Base-by-base conservation (phyloP, 257 asterid genomes). In the Scutellaria baicalensis region DNA sequence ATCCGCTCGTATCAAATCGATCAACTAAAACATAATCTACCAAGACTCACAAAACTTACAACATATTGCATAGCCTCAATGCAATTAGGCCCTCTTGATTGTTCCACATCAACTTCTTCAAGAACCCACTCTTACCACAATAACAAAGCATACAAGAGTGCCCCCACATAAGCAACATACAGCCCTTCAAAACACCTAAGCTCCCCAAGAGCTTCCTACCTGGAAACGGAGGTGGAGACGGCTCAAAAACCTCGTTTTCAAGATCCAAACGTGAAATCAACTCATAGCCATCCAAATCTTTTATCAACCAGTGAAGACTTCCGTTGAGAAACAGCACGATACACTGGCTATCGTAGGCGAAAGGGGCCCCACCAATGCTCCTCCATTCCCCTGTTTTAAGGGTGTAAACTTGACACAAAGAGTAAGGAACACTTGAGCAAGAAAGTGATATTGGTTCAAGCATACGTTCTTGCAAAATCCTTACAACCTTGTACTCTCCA, bases 261-360 rank as follows among this genome's bases (percentile, higher is more conserved):
- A 89, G 86, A 71, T 84, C 83, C 33, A 87, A 83, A 33, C 86
- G 77, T 1, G 87, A 84, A 43, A 89, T 76, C 43, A 78, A 52
- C 54, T 87, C 90, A 1, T 8, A 2, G 6, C 72, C 58, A 11
- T 72, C 58, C 35, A 70, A 64, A 74, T 87, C 89, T n/a, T 18
- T 33, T 12, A 79, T 69, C 71, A 84, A 61, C 92, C 94, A 87
- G 35, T 87, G 90, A n/a, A 85, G 70, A 14, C 76, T 80, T 0
- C 82, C 82, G 7, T 70, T 58, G 42, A 83, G 44, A 35, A 77
- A 78, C 13, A 81, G 31, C 6, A 88, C 92, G 0, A 55, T 9
- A 3, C 55, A 1, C 1, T 69, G 21, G 27, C 87, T 63, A 39
- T 77, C 66, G 50, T 69, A 78, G 0, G 59, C 64, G 44, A 72